Conservation (phyloP, 176 grass and related monocot species). For the Oryza coarctata region DNA sequence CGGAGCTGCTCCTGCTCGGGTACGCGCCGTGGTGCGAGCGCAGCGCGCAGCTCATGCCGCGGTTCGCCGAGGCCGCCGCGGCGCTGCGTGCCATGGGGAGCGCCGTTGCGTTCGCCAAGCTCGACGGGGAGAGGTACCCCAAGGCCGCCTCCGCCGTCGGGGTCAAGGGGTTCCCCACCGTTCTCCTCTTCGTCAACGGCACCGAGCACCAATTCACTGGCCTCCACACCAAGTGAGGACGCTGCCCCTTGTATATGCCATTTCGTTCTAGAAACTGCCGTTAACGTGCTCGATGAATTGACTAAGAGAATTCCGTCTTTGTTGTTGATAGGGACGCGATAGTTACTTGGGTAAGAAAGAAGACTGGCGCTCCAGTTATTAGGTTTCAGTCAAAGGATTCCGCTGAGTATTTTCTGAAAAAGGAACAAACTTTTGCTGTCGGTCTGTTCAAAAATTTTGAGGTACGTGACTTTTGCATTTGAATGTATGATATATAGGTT, state of each 20-base stretch:
- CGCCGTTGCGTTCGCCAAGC: constrained; percentile 72
- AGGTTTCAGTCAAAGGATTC: constrained; percentile 65
- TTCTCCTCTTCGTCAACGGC: constrained; percentile 87
- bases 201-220: constrained; percentile 60
- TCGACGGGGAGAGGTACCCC: constrained; percentile 80
- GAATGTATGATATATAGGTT: not conserved
- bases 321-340: constrained; percentile 74
- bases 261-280: not conserved
- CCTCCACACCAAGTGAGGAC: constrained; percentile 75
- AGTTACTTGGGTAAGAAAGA: constrained; percentile 96
- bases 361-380: constrained; percentile 66
- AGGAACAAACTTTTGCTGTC: constrained; percentile 54
- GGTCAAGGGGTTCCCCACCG: constrained; percentile 84
- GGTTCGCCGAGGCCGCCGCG: constrained; percentile 82
- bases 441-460: constrained; percentile 79
- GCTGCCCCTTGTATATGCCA: not conserved
- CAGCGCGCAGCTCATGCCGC: constrained; percentile 91
- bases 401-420: constrained; percentile 67
- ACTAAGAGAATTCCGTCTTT: not conserved
- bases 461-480: constrained; percentile 41
- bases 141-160: constrained; percentile 69
- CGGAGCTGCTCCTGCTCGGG: constrained; percentile 72
- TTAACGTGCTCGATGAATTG: constrained; percentile 25
- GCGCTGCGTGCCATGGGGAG: constrained; percentile 77
- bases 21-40: constrained; percentile 91